These are phyloP conservation scores for Aspergillus floridensis DNA, from an alignment of 2,329 filamentous ascomycete genomes.

Conservation along the genomic window DNA sequence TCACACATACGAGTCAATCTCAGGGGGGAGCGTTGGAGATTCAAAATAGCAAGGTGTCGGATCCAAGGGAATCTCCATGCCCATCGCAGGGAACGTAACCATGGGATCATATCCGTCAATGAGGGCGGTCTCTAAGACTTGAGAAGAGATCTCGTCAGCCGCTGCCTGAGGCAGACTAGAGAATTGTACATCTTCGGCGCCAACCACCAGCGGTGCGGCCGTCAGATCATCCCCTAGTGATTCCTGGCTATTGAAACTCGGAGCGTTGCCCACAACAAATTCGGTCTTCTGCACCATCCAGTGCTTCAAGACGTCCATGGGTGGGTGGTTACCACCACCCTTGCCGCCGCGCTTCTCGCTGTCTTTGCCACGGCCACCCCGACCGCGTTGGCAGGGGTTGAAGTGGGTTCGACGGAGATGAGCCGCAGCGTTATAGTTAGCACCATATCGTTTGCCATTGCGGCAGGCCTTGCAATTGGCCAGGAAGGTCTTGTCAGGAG, in stretches of 20 bases:
- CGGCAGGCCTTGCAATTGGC: conserved; percentile 80
- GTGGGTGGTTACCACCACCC: conserved; percentile 60
- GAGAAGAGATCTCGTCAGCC: conserved; percentile 21
- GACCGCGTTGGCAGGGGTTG: conserved; percentile 60
- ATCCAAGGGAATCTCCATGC: conserved; percentile 33
- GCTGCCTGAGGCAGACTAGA: conserved; percentile 13
- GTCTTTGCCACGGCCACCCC: conserved; percentile 57
- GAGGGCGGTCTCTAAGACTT: conserved; percentile 28
- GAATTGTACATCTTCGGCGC: conserved; percentile 16
- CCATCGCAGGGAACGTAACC: conserved; percentile 26
- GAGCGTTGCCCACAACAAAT: conserved; percentile 38
- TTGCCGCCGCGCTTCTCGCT: conserved; percentile 61
- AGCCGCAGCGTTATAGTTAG: conserved; percentile 92
- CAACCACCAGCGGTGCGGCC: conserved; percentile 9
- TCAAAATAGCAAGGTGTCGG: conserved; percentile 31
- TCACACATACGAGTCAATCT: conserved; percentile 39
- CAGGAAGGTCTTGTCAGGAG: conserved; percentile 63
- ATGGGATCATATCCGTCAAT: conserved; percentile 32
- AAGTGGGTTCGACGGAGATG: conserved; percentile 88
- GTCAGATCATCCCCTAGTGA: conserved; percentile 21
- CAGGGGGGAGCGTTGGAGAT: conserved; percentile 32
- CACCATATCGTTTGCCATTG: conserved; percentile 74
- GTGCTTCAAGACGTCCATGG: conserved; percentile 59
- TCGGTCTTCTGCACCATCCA: conserved; percentile 61
- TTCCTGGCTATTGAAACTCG: conserved; percentile 26